phyloP scores from a whole-genome alignment of 768 basidiomycete genomes.

The Boletellus sp. region DNA sequence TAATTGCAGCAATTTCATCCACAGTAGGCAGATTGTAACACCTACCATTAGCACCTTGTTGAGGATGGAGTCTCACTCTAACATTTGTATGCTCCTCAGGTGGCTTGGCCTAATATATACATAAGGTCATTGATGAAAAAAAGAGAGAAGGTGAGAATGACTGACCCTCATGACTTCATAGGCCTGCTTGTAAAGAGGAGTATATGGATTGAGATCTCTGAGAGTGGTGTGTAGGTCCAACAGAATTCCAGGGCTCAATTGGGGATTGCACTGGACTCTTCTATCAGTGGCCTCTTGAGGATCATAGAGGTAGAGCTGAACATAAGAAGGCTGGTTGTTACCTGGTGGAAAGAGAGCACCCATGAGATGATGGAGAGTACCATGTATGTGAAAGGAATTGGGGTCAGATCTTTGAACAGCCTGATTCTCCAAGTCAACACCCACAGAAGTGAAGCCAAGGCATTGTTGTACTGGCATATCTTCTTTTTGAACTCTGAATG shows the following conservation, averaged over 20 bases:
- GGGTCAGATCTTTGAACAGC: neutral
- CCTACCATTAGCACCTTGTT: constrained; percentile 25
- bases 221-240: constrained; percentile 25
- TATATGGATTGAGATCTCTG: constrained; percentile 23
- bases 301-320: constrained; percentile 43
- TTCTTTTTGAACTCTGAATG: constrained; percentile 24
- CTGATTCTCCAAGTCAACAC: neutral
- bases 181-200: constrained; percentile 30
- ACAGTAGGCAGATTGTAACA: constrained; percentile 44
- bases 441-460: constrained; percentile 18
- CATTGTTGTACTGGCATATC: constrained; percentile 40
- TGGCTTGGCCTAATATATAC: constrained; percentile 12
- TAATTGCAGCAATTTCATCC: constrained; percentile 41
- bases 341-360: constrained; percentile 30
- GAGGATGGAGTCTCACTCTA: neutral
- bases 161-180: constrained; percentile 26
- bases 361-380: constrained; percentile 34
- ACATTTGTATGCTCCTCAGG: constrained; percentile 15
- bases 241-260: constrained; percentile 20
- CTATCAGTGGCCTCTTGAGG: constrained; percentile 31
- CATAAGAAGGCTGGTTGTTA: constrained; percentile 27
- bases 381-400: constrained; percentile 24
- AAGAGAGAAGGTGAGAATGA: neutral
- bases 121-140: no score
- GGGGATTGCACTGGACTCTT: constrained; percentile 22